phyloP scores from a whole-genome alignment of 768 basidiomycete species.

The Agaricus bisporus region DNA sequence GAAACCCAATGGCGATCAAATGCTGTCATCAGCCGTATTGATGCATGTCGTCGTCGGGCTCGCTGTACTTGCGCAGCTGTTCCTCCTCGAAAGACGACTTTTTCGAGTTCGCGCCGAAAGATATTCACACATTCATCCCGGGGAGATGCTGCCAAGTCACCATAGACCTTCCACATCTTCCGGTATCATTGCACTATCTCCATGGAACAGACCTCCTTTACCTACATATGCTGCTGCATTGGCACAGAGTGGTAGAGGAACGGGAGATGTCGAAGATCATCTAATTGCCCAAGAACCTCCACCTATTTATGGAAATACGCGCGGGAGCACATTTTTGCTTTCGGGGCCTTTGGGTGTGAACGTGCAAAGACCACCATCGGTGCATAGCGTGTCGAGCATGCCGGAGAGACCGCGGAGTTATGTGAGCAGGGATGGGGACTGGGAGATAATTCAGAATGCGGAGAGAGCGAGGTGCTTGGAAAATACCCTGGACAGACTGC shows the following conservation, averaged over 20 bases:
- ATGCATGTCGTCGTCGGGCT: constrained; percentile 60
- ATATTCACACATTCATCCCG: constrained; percentile 52
- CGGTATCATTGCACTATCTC: constrained; percentile 41
- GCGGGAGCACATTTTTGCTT: constrained; percentile 60
- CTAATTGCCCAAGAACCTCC: constrained; percentile 64
- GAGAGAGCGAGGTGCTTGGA: constrained; percentile 48
- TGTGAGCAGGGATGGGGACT: constrained; percentile 45
- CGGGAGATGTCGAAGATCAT: constrained; percentile 72
- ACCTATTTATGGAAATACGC: constrained; percentile 71
- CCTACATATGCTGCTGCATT: constrained; percentile 69
- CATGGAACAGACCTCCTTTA: constrained; percentile 67
- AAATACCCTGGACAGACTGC: constrained; percentile 45
- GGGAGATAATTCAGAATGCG: constrained; percentile 49
- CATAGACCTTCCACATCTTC: constrained; percentile 20
- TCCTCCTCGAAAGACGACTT: constrained; percentile 59
- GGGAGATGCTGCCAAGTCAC: constrained; percentile 43
- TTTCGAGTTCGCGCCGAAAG: constrained; percentile 66
- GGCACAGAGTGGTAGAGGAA: constrained; percentile 61
- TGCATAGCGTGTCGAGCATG: constrained; percentile 22
- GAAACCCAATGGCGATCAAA: constrained; percentile 14
- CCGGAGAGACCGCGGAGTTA: constrained; percentile 48
- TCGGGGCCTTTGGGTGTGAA: constrained; percentile 44
- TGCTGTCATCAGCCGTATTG: constrained; percentile 39
- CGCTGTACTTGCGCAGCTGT: constrained; percentile 40
- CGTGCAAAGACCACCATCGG: constrained; percentile 39